Percentiles rank a stretch among this genome's conserved stretches.
phyloP scores from a whole-genome alignment of 2,329 filamentous ascomycete species.

The Beauveria sp. region DNA sequence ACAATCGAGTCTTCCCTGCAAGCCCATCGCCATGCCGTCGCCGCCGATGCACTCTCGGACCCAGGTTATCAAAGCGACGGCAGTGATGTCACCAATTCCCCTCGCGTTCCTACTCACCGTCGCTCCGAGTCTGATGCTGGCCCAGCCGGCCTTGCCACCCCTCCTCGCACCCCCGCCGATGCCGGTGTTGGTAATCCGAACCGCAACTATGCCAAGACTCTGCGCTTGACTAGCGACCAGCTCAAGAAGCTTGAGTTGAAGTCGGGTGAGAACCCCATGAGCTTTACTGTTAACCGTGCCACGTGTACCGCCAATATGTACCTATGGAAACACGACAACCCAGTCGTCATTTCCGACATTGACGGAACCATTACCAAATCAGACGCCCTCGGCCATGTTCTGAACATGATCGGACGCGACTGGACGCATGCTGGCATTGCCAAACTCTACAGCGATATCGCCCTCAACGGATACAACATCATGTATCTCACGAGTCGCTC shows the following conservation, averaged over 20 bases:
- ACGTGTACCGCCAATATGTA: conserved; percentile 92
- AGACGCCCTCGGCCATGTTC: conserved; percentile 84
- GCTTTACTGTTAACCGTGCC: conserved; percentile 91
- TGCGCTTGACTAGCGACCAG: conserved; percentile 91
- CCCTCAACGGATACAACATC: conserved; percentile 94
- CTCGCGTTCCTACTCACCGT: conserved; percentile 42
- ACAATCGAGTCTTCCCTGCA: conserved; percentile 45
- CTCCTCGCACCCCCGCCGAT: conserved; percentile 62
- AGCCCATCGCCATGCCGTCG: conserved; percentile 40
- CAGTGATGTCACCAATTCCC: conserved; percentile 49
- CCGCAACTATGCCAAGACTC: conserved; percentile 91
- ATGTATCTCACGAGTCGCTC: conserved; percentile 94
- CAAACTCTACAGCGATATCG: conserved; percentile 94
- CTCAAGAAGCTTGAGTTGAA: conserved; percentile 78
- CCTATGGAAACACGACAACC: conserved; percentile 83
- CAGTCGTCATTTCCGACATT: conserved; percentile 96
- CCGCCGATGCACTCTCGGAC: conserved; percentile 79
- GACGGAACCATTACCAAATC: conserved; percentile 99
- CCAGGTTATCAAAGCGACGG: conserved; percentile 94
- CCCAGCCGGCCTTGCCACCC: conserved; percentile 48
- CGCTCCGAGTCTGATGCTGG: conserved; percentile 61
- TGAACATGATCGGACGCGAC: conserved; percentile 94
- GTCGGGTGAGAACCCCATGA: conserved; percentile 84
- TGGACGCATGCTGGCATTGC: conserved; percentile 97
- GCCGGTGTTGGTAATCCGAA: conserved; percentile 62